Conservation (phyloP, 495 filamentous ascomycete genomes). For the Lasiosphaeria miniovina region DNA sequence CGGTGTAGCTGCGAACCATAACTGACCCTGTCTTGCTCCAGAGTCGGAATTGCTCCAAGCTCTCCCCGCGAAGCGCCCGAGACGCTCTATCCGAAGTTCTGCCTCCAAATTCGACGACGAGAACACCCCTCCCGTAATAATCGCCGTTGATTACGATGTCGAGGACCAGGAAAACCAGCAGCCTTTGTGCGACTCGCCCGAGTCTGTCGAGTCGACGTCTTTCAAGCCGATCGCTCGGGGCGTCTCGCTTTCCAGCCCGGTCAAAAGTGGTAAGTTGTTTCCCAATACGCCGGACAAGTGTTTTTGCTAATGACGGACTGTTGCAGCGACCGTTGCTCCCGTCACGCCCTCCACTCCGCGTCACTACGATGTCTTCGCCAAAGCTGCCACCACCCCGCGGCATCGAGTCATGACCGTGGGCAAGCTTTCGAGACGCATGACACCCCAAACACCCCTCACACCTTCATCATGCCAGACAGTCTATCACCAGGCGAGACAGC, state of each 20-base stretch:
- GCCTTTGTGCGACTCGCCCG: slow-evolving; percentile 9
- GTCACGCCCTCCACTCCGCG: slow-evolving; percentile 66
- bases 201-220: slow-evolving; percentile 26
- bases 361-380: slow-evolving; percentile 49
- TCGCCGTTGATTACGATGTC: slow-evolving; percentile 29
- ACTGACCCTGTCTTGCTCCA: slow-evolving; percentile 33
- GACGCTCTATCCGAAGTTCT: slow-evolving; percentile 40
- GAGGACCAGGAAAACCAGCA: slow-evolving; percentile 36
- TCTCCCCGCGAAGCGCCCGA: slow-evolving; percentile 58
- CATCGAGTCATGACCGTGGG: slow-evolving; percentile 50
- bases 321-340: slow-evolving; percentile 28
- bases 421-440: slow-evolving; percentile 50
- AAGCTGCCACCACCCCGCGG: slow-evolving; percentile 43
- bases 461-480: slow-evolving; percentile 63
- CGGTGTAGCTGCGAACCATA: slow-evolving; percentile 22
- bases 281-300: neutral
- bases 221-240: slow-evolving; percentile 22
- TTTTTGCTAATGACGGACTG: neutral
- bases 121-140: slow-evolving; percentile 51
- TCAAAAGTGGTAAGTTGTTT: slow-evolving; percentile 16
- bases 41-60: slow-evolving; percentile 26
- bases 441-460: slow-evolving; percentile 60
- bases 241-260: slow-evolving; percentile 15
- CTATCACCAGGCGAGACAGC: slow-evolving; percentile 80
- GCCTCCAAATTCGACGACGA: slow-evolving; percentile 31